Conservation (phyloP, 2,329 filamentous ascomycete genomes). For the Sporothrix phasma region DNA sequence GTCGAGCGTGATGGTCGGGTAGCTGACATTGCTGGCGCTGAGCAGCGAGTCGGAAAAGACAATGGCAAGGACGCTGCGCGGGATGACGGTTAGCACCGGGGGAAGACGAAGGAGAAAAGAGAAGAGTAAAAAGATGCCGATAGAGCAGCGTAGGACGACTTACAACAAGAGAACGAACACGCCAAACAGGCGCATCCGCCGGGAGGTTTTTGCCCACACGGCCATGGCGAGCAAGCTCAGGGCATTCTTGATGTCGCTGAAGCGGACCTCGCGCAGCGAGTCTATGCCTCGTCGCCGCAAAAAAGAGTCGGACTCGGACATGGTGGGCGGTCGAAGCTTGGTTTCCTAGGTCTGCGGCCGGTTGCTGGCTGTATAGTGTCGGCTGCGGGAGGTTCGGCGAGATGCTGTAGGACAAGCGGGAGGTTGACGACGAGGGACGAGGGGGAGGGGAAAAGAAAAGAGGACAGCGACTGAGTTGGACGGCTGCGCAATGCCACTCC, state of each 20-base stretch:
- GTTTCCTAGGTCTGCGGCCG: not conserved
- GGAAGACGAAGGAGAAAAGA: too few relatives aligned
- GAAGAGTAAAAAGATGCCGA: too few relatives aligned
- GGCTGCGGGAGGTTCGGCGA: not conserved
- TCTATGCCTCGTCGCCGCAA: slow-evolving; percentile 14
- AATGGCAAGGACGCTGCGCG: not conserved
- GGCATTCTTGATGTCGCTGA: slow-evolving; percentile 12
- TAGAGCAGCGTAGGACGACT: slow-evolving; percentile 10
- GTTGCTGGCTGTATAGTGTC: not conserved
- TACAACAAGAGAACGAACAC: slow-evolving; percentile 27
- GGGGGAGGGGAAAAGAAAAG: not conserved
- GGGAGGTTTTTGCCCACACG: slow-evolving; percentile 27
- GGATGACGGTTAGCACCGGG: not conserved
- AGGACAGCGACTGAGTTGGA: not conserved
- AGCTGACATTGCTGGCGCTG: slow-evolving; percentile 16
- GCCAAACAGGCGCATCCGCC: slow-evolving; percentile 27
- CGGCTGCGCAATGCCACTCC: not conserved
- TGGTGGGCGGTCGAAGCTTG: not conserved
- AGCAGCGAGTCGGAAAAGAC: slow-evolving; percentile 14
- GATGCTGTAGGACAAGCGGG: not conserved
- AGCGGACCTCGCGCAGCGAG: slow-evolving; percentile 12
- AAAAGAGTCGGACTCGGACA: slow-evolving; percentile 13
- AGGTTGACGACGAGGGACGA: too few relatives aligned
- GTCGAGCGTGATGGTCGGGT: slow-evolving; percentile 27
- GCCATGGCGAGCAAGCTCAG: slow-evolving; percentile 18